These are phyloP conservation scores for Hylodesmum podocarpum DNA, from an alignment of 306 rosid species.

Conservation along the genomic window DNA sequence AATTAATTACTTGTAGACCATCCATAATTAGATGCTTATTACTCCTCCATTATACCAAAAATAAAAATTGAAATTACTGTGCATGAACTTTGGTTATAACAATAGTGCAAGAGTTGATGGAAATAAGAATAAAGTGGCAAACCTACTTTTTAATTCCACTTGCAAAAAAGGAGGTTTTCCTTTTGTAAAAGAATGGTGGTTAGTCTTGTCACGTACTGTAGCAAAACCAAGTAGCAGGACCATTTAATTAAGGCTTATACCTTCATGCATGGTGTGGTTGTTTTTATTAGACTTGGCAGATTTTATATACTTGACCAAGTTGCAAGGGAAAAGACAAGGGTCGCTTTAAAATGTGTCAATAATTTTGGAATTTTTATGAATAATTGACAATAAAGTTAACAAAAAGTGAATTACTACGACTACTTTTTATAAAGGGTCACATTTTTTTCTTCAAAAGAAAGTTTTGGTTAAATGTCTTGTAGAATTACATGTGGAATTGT, in stretches of 20 bases:
- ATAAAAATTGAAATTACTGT: neutral
- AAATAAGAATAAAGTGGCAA: slow-evolving; percentile 58
- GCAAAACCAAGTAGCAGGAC: slow-evolving; percentile 31
- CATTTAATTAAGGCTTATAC: slow-evolving; percentile 21
- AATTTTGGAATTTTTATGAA: slow-evolving; percentile 20
- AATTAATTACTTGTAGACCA: neutral
- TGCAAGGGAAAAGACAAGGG: slow-evolving; percentile 5
- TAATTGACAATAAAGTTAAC: slow-evolving; percentile 30
- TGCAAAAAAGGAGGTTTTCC: slow-evolving; percentile 39
- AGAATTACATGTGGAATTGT: slow-evolving; percentile 4
- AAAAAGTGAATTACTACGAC: neutral
- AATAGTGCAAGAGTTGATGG: slow-evolving; percentile 40
- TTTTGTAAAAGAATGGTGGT: slow-evolving; percentile 45
- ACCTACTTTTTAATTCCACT: slow-evolving; percentile 48
- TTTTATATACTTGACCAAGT: slow-evolving; percentile 17
- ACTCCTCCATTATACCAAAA: slow-evolving; percentile 8
- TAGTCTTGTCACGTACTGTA: slow-evolving; percentile 47
- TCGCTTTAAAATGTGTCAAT: slow-evolving; percentile 19
- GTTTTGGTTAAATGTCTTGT: neutral
- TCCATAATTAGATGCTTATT: neutral
- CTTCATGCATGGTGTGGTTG: slow-evolving; percentile 14
- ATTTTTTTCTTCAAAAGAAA: slow-evolving; percentile 10
- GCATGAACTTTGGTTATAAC: neutral
- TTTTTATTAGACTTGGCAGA: slow-evolving; percentile 11
- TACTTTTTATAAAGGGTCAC: slow-evolving; percentile 21